A percentile compares a stretch with the other conserved stretches of the same genome.
Evolutionary conservation across 176 grass and related monocot genomes (phyloP).

Genomic region (Themeda triandra): DNA sequence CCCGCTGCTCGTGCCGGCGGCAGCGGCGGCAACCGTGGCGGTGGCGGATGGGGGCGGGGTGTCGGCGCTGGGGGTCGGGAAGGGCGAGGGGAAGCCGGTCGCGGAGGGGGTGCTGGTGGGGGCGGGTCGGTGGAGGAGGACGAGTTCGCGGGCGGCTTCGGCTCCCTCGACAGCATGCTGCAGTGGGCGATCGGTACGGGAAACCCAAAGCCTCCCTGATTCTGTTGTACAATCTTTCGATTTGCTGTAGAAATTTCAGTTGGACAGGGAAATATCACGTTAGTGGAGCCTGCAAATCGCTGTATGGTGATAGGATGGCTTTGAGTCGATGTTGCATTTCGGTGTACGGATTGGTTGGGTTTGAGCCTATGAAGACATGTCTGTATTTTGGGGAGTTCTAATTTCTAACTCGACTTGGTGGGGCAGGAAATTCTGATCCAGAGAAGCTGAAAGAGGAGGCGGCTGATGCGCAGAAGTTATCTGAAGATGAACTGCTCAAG

Average conservation of each 20-base stretch:
- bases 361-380: neutral
- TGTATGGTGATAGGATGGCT: neutral
- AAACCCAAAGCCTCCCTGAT: neutral
- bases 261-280: neutral
- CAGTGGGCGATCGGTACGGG: conserved; percentile 90
- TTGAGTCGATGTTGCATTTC: neutral
- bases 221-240: neutral
- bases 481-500: conserved; percentile 57
- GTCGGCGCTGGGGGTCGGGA: conserved; percentile 41
- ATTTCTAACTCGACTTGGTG: conserved; percentile 6
- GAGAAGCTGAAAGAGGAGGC: conserved; percentile 82
- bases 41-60: conserved; percentile 27
- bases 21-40: neutral
- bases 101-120: neutral
- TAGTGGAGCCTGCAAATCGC: neutral
- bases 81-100: conserved; percentile 47
- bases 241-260: neutral
- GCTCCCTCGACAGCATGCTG: conserved; percentile 89
- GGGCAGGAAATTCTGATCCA: conserved; percentile 84
- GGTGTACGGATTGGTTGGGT: neutral
- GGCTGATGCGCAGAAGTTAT: conserved; percentile 54
- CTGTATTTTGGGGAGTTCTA: conserved; percentile 25
- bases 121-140: conserved; percentile 44
- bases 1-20: conserved; percentile 18
- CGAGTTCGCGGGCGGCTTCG: conserved; percentile 72